A percentile compares a stretch with the other conserved stretches of the same genome.
phyloP scores from a whole-genome alignment of 345 rosid species.

The Salix brachista region DNA sequence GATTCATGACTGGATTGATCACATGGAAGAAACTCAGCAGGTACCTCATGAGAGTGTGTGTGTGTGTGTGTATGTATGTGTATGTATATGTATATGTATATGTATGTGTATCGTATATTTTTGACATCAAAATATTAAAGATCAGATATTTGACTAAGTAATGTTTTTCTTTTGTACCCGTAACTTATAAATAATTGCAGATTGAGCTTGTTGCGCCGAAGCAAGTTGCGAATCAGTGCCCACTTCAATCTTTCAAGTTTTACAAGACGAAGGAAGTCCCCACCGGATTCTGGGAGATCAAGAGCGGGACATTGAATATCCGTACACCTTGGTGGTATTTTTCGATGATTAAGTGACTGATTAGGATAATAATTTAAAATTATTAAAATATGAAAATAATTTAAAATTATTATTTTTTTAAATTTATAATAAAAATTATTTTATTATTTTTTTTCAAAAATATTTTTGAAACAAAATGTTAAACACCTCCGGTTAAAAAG shows the following conservation, averaged over 20 bases:
- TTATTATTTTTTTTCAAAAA: too few relatives aligned
- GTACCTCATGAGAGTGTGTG: constrained; percentile 17
- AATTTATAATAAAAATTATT: too few relatives aligned
- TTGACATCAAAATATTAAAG: background rate
- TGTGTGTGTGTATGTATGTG: too few relatives aligned
- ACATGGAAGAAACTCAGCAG: constrained; percentile 54
- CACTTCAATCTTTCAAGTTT: constrained; percentile 48
- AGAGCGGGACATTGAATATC: constrained; percentile 37
- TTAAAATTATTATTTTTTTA: too few relatives aligned
- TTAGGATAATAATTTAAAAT: too few relatives aligned
- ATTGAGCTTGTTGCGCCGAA: constrained; percentile 49
- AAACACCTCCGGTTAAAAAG: too few relatives aligned
- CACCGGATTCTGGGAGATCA: constrained; percentile 43
- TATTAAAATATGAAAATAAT: too few relatives aligned
- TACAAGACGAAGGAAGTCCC: constrained; percentile 45
- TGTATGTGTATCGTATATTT: too few relatives aligned
- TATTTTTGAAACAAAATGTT: too few relatives aligned
- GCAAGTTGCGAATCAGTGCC: constrained; percentile 44
- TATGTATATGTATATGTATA: too few relatives aligned
- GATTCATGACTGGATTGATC: constrained; percentile 74
- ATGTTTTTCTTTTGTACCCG: background rate
- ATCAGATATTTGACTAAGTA: too few relatives aligned
- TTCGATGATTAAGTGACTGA: background rate
- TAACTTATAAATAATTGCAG: constrained; percentile 12
- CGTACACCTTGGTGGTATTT: constrained; percentile 63